Conservation (phyloP, 306 rosid species). For the Cucumis hystrix region DNA sequence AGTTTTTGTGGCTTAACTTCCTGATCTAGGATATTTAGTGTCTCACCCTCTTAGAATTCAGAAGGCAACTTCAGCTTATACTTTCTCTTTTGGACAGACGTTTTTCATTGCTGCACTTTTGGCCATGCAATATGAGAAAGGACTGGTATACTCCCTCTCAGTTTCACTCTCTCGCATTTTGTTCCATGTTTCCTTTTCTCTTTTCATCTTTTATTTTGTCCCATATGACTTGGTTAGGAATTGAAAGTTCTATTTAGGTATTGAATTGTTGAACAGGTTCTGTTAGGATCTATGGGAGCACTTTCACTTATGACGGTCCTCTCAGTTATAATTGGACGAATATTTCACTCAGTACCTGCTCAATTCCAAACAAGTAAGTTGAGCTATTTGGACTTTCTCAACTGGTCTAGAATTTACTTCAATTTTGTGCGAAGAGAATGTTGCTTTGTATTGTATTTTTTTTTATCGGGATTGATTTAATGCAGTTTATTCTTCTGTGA, state of each 20-base stretch:
- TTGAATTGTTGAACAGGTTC: slow-evolving; percentile 45
- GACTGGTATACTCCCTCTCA: slow-evolving; percentile 41
- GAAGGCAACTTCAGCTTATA: neutral
- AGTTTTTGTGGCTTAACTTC: neutral
- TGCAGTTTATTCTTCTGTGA: neutral
- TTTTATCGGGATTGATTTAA: neutral
- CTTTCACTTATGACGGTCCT: slow-evolving; percentile 78
- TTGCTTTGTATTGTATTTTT: neutral
- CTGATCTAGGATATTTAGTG: neutral
- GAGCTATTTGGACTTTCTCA: slow-evolving; percentile 10
- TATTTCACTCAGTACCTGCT: slow-evolving; percentile 93
- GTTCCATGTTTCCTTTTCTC: neutral
- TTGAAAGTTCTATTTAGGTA: slow-evolving; percentile 14
- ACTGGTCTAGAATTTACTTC: neutral
- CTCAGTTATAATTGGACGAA: slow-evolving; percentile 74
- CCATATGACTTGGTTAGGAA: neutral
- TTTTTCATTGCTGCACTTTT: slow-evolving; percentile 97
- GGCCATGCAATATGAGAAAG: slow-evolving; percentile 95
- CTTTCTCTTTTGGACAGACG: slow-evolving; percentile 47
- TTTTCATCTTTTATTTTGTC: neutral
- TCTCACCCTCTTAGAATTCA: neutral
- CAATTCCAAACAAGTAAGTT: slow-evolving; percentile 95
- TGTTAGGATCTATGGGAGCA: slow-evolving; percentile 85
- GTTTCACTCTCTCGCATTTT: neutral
- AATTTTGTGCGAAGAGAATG: neutral